Evolutionary conservation across 257 asterid genomes (phyloP).

Genomic region (Fraxinus quadrangulata): DNA sequence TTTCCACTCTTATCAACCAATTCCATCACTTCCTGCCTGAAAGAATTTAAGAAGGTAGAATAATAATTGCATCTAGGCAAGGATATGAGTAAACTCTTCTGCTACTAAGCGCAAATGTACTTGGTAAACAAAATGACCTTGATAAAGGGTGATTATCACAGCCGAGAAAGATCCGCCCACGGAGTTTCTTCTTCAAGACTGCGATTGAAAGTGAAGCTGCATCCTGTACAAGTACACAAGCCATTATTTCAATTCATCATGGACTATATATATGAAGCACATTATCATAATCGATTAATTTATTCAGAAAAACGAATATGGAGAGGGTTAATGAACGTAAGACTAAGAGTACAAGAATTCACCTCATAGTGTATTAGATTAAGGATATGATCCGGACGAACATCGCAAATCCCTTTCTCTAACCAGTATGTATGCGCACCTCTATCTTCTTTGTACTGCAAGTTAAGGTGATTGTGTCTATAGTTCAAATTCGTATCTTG

Average conservation of each 20-base stretch:
- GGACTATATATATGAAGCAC: constrained; percentile 1
- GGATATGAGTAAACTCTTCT: neutral
- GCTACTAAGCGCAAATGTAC: neutral
- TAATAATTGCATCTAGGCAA: constrained; percentile 11
- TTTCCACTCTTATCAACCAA: constrained; percentile 73
- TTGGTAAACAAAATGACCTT: constrained; percentile 46
- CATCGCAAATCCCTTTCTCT: constrained; percentile 67
- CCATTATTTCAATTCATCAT: neutral
- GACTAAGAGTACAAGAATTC: neutral
- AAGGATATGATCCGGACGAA: constrained; percentile 92
- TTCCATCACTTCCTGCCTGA: constrained; percentile 90
- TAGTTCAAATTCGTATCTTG: constrained; percentile 11
- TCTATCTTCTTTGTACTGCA: constrained; percentile 71
- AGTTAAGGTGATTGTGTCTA: constrained; percentile 52
- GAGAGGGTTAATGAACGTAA: neutral
- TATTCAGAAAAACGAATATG: constrained; percentile 2
- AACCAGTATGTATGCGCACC: constrained; percentile 90
- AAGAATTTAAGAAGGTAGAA: constrained; percentile 7
- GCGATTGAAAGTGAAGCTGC: constrained; percentile 80
- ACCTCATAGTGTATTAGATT: constrained; percentile 96
- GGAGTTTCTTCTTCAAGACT: constrained; percentile 67
- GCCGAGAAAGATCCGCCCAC: constrained; percentile 69
- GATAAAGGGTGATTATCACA: constrained; percentile 87
- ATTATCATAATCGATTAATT: neutral
- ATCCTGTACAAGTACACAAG: constrained; percentile 50